phyloP scores from a whole-genome alignment of 345 rosid species.

The Eucalyptus melliodora region DNA sequence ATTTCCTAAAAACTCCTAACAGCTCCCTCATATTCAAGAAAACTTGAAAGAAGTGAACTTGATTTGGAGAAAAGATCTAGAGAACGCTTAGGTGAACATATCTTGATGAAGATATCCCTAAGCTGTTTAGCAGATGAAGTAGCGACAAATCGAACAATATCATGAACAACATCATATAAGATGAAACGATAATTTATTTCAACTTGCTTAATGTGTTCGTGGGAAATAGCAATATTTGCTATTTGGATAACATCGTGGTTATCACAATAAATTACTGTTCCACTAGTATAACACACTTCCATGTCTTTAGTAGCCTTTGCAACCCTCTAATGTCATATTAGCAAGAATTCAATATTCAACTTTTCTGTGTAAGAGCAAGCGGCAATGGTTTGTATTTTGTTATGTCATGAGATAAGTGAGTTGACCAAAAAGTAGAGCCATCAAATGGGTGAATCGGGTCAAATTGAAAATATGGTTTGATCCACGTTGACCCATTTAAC shows the following conservation, averaged over 20 bases:
- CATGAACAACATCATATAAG: no score
- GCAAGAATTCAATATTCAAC: background rate
- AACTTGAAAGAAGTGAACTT: background rate
- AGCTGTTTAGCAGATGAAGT: background rate
- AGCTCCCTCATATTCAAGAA: background rate
- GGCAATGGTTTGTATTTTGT: background rate
- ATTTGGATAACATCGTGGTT: background rate
- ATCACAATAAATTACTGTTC: no score
- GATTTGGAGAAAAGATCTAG: background rate
- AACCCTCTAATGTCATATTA: no score
- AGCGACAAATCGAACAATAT: background rate
- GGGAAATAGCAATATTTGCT: background rate
- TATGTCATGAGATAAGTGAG: background rate
- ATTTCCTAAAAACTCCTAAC: background rate
- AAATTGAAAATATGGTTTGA: no score
- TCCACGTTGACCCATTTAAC: no score
- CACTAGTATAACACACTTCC: background rate
- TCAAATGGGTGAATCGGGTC: accelerated
- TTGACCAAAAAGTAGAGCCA: background rate
- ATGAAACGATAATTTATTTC: background rate
- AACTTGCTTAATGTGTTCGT: no score
- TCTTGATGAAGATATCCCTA: no score
- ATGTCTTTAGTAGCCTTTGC: background rate
- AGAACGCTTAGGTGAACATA: background rate
- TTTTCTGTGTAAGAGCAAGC: background rate